Conservation (phyloP, 2,329 filamentous ascomycete genomes). For the Cytospora mali region DNA sequence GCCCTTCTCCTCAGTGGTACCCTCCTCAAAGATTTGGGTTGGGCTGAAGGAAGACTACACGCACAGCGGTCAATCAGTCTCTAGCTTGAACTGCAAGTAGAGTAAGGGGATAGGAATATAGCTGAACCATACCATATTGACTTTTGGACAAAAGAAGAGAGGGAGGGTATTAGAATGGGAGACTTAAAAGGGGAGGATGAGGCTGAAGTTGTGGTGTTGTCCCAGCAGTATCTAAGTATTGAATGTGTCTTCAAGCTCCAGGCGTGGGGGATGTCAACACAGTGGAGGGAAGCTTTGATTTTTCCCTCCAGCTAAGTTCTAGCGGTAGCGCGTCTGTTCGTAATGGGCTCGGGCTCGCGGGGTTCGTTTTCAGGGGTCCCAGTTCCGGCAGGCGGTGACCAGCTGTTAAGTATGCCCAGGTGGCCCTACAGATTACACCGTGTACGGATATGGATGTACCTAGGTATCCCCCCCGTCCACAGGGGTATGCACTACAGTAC, state of each 20-base stretch:
- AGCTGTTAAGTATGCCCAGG: too few relatives aligned
- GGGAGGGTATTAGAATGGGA: not conserved
- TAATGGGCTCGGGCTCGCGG: conserved; percentile 16
- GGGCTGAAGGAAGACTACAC: conserved; percentile 71
- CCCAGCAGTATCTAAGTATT: not conserved
- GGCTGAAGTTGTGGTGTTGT: not conserved
- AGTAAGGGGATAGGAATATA: not conserved
- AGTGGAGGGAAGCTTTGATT: conserved; percentile 18
- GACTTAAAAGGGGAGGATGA: not conserved
- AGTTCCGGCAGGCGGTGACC: conserved; percentile 13
- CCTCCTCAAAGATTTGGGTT: conserved; percentile 97
- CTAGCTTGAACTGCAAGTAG: not conserved
- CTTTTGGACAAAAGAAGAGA: not conserved
- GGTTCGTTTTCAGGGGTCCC: not conserved
- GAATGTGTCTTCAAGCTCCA: not conserved
- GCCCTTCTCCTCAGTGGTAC: conserved; percentile 96
- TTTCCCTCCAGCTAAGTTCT: conserved; percentile 25
- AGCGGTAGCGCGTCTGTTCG: conserved; percentile 20
- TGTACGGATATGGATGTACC: not conserved
- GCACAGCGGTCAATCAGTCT: conserved; percentile 4
- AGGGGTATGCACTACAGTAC: not conserved
- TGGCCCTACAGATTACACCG: too few relatives aligned
- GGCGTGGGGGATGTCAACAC: conserved; percentile 14
- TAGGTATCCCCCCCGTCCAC: not conserved
- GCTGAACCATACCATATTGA: conserved; percentile 27